Conservation (phyloP, 139 green algal species). For the Edaphochlamys debaryana region DNA sequence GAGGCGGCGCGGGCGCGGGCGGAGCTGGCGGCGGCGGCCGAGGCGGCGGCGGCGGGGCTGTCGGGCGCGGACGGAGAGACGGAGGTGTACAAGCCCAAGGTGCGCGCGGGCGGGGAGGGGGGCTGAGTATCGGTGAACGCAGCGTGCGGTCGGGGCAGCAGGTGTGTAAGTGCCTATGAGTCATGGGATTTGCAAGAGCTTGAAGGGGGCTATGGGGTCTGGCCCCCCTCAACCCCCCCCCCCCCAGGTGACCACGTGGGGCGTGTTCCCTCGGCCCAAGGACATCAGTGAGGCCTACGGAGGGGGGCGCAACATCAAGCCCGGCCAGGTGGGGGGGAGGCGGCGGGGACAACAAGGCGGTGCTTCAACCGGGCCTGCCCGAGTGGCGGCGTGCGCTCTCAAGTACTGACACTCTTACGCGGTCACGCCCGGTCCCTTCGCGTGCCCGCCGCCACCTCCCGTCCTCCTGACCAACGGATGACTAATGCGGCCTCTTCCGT, state of each 20-base stretch:
- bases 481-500: too few species aligned
- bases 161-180: too few species aligned
- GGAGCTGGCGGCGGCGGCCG: not conserved
- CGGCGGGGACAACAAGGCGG: not conserved
- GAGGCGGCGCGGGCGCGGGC: not conserved
- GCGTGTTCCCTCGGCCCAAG: conserved; percentile 83
- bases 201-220: too few species aligned
- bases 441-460: too few species aligned
- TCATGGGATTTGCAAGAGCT: too few species aligned
- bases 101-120: not conserved
- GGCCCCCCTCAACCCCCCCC: not conserved
- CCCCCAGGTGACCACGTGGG: conserved; percentile 79
- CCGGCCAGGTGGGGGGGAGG: conserved; percentile 63
- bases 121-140: not conserved
- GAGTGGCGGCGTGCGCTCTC: too few species aligned
- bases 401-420: too few species aligned
- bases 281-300: conserved; percentile 88
- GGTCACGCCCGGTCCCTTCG: too few species aligned
- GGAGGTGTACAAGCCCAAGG: conserved; percentile 63
- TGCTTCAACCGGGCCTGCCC: too few species aligned
- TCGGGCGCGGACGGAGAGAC: not conserved
- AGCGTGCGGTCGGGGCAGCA: too few species aligned
- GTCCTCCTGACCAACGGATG: too few species aligned
- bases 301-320: conserved; percentile 77
- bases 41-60: conserved; percentile 2